Evolutionary conservation across 2,329 filamentous ascomycete species (phyloP).

Genomic region (Penicillium sp.): DNA sequence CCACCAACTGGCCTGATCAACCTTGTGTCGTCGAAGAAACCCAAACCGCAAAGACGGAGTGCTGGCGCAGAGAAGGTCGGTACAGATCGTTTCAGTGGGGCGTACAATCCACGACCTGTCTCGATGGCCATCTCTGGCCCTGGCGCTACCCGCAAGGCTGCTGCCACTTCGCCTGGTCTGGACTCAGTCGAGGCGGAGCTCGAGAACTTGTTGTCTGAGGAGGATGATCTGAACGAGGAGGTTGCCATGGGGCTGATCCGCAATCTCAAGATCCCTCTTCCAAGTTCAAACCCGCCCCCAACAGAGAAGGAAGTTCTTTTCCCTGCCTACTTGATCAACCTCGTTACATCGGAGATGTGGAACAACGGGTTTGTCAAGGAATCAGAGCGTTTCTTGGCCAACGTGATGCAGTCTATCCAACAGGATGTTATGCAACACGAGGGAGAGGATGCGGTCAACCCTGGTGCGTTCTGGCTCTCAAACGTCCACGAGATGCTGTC

Average conservation of each 20-base stretch:
- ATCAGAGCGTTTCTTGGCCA: constrained; percentile 96
- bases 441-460: constrained; percentile 94
- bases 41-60: constrained; percentile 79
- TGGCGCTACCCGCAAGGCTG: constrained; percentile 67
- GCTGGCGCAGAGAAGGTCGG: constrained; percentile 85
- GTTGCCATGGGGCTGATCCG: constrained; percentile 94
- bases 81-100: constrained; percentile 84
- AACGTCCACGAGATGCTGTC: constrained; percentile 99
- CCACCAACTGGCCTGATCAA: constrained; percentile 85
- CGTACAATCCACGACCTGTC: constrained; percentile 92
- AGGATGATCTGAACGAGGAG: constrained; percentile 95
- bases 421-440: constrained; percentile 99
- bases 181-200: constrained; percentile 96
- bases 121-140: constrained; percentile 80
- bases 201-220: constrained; percentile 89
- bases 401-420: constrained; percentile 99
- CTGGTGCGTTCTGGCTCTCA: constrained; percentile 96
- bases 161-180: constrained; percentile 76
- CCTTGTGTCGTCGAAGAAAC: constrained; percentile 94
- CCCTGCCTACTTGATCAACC: constrained; percentile 97
- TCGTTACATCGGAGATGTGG: constrained; percentile 99
- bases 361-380: constrained; percentile 99
- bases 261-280: constrained; percentile 93
- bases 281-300: constrained; percentile 82
- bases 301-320: constrained; percentile 99